Conservation (phyloP, 2,329 filamentous ascomycete species). For the Plenodomus biglobosus region DNA sequence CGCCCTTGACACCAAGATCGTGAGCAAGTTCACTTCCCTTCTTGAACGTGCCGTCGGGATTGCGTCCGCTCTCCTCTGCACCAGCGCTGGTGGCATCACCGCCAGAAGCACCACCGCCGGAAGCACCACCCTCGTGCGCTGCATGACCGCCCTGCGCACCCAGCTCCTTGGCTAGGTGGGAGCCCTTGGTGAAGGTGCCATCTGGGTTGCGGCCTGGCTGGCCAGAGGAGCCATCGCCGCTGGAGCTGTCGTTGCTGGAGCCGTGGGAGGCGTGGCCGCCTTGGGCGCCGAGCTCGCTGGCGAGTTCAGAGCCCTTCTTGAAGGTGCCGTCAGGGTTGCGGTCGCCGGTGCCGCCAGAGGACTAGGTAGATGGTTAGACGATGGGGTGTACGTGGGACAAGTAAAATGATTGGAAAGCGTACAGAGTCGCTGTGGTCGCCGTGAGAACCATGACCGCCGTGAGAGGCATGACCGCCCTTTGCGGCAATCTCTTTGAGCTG, state of each 20-base stretch:
- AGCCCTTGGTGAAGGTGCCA: background rate
- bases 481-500: constrained; percentile 53
- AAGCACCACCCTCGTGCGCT: constrained; percentile 42
- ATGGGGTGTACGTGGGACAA: background rate
- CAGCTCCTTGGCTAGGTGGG: constrained; percentile 33
- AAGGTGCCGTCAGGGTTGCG: constrained; percentile 47
- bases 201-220: constrained; percentile 31
- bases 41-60: constrained; percentile 47
- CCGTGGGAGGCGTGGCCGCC: constrained; percentile 41
- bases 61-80: constrained; percentile 46
- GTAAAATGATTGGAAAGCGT: no score
- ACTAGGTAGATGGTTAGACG: background rate
- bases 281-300: constrained; percentile 42
- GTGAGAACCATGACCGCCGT: constrained; percentile 44
- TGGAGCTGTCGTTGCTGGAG: constrained; percentile 17
- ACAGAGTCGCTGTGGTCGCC: constrained; percentile 11
- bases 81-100: background rate
- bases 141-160: constrained; percentile 38
- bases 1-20: constrained; percentile 36
- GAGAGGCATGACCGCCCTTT: constrained; percentile 52
- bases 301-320: constrained; percentile 41
- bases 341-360: constrained; percentile 17
- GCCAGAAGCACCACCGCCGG: background rate
- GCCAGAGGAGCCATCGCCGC: no score
- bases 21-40: constrained; percentile 36